Evolutionary conservation across 805 yeast species (phyloP), one percentile per base, ranked within the genome.

Genomic region (Barnettozyma californica): DNA sequence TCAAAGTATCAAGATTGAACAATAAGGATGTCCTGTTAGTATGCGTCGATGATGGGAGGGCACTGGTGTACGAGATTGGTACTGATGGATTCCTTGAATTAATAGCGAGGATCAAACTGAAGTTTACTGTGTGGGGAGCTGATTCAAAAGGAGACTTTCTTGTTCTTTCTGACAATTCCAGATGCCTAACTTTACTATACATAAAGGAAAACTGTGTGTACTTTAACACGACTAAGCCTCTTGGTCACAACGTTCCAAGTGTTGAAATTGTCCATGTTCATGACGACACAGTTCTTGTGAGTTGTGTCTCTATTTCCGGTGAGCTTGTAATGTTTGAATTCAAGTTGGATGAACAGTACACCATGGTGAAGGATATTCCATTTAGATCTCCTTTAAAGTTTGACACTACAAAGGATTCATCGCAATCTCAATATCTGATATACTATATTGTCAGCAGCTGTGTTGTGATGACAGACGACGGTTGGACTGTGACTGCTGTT

Each of bases 101-200:
- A 2, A 67, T 60, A 19, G 56, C 64, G 33, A 58, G 55, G 23
- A 47, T 75, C 3, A 65, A 62, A 29, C 54, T 75, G 48, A 65
- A 65, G 6, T 63, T 75, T 1, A 78, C 85, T 1, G 78, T 75
- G 2, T 84, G 90, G 90, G 87, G 87, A 0, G 55, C 80, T 18
- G 86, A 80, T 56, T 62, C 75, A 35, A 53, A 62, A n/a, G 57
- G 62, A 34, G 59, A 68, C 46, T 46, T 76, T 38, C 51, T 83
- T 13, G 77, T 68, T 0, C 71, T 74, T 0, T 75, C 85, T 0
- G 86, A 81, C 52, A 83, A 83, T 55, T 68, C 78, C 4, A 77
- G 72, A 46, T 60, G 64, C 6, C 63, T 80, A 2, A 67, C 75
- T 0, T 49, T 78, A 6, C 69, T 77, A 46, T 66, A 68, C 44